A percentile compares a stretch with the other conserved stretches of the same genome.
Evolutionary conservation across 805 yeast genomes (phyloP).

Genomic region (Saccharomyces paradoxus): DNA sequence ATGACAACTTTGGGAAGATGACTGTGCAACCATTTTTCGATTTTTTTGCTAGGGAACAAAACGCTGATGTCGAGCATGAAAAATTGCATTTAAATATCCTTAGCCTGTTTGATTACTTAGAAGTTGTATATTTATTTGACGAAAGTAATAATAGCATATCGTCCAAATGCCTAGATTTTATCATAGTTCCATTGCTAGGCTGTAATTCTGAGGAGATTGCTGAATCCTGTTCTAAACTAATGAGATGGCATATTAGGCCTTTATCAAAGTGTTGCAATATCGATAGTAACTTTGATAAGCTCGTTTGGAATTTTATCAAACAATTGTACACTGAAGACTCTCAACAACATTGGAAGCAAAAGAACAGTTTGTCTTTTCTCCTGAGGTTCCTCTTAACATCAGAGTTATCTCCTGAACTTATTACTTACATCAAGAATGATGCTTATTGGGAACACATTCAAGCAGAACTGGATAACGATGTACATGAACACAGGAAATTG

Average conservation of each 20-base stretch:
- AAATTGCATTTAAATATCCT: neutral
- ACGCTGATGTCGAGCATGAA: constrained; percentile 3
- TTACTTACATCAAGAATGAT: constrained; percentile 12
- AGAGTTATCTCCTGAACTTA: constrained; percentile 2
- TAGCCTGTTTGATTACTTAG: constrained; percentile 32
- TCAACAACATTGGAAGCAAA: constrained; percentile 25
- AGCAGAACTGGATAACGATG: constrained; percentile 42
- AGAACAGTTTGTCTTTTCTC: constrained; percentile 47
- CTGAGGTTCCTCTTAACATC: constrained; percentile 41
- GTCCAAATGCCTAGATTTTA: constrained; percentile 8
- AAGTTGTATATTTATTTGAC: constrained; percentile 29
- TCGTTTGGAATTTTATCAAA: constrained; percentile 42
- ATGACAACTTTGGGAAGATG: constrained; percentile 1
- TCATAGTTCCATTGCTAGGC: constrained; percentile 15
- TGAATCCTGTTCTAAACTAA: constrained; percentile 11
- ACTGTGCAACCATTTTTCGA: constrained; percentile 4
- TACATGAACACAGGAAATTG: constrained; percentile 65
- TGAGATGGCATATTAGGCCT: constrained; percentile 47
- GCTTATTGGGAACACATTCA: constrained; percentile 54
- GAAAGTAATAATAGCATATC: constrained; percentile 6
- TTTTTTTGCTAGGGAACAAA: neutral
- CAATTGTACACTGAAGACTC: constrained; percentile 27
- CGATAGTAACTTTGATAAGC: constrained; percentile 16
- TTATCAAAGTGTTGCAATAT: constrained; percentile 22
- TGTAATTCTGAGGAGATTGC: constrained; percentile 16